Conservation (phyloP, 1,139 yeast species). For the Pichia sp. region DNA sequence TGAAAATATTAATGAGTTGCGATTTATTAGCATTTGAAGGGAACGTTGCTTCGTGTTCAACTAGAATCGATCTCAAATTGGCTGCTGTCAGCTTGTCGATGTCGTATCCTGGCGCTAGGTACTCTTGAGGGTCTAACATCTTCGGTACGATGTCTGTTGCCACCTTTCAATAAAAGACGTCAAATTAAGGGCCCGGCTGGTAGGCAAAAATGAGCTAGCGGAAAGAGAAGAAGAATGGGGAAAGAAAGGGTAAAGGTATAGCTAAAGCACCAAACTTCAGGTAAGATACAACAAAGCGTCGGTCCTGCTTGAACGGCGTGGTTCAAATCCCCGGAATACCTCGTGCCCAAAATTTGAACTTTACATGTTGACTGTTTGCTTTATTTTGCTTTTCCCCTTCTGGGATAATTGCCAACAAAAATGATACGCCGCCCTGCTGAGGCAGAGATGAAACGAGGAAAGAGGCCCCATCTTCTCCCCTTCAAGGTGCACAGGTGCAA, state of each 20-base stretch:
- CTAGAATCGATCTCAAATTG: conserved; percentile 57
- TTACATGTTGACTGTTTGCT: neutral
- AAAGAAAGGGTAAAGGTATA: neutral
- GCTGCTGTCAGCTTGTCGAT: conserved; percentile 58
- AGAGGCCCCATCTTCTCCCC: no score
- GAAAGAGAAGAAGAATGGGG: neutral
- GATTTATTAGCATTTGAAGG: conserved; percentile 62
- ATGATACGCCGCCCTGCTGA: neutral
- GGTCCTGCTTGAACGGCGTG: neutral
- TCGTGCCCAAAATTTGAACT: neutral
- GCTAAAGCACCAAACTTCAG: neutral
- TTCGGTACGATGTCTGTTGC: neutral
- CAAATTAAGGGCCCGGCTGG: neutral
- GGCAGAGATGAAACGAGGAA: neutral
- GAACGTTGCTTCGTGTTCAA: conserved; percentile 50
- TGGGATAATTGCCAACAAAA: conserved; percentile 1
- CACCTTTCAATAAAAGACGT: neutral
- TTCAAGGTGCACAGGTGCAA: neutral
- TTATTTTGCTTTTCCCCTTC: conserved; percentile 2
- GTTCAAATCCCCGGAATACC: neutral
- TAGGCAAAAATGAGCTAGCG: neutral
- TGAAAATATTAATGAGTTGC: conserved; percentile 51
- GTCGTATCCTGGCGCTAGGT: conserved; percentile 42
- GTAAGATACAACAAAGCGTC: neutral
- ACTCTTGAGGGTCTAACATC: conserved; percentile 28